Base-by-base conservation (phyloP, 768 basidiomycete species). In the Leccinum aurantiacum region DNA sequence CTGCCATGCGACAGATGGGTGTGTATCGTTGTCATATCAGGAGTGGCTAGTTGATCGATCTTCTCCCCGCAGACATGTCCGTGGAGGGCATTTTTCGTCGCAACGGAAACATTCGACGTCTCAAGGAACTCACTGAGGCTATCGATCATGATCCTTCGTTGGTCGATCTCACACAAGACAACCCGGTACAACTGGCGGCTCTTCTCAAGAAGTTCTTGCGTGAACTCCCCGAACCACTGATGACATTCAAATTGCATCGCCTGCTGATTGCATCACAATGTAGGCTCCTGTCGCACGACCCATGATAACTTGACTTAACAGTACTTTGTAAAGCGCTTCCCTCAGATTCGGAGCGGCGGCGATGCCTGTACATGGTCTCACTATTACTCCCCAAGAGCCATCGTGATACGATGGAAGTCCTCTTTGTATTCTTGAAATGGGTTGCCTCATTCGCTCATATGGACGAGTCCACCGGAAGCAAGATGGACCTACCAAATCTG, bases 1-100 rank as follows among this genome's bases (percentile, higher is more conserved):
- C 94, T 54, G 95, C 97, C 11, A 98, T 99, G 97, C 83, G 91
- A 70, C 95, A 98, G 74, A 98, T 98, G 97, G 96, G 96, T 97
- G 58, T 63, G 89, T 57, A 37, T 38, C 19, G 29, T 56, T 60
- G 22, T 62, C 47, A 51, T 37, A 35, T 56, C 29, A 54, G 29
- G 48, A 52, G 9, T 29, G 38, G 35, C 25, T 48, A 17, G 17
- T 41, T 57, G 25, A 56, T 48, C 47, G 46, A 70, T 31, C 25
- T 13, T 57, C 33, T 33, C 50, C 37, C 54, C 54, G 35, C 64
- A 98, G 97, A 99, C 77, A 95, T 99, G 93, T 98, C 97, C 9
- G 83, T 99, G 44, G 97, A 98, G 76, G 97, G 97, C 59, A 96
- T 99, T 64, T 99, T 99, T 82, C 85, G 97, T 57, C 95, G 95